phyloP scores from a whole-genome alignment of 148 eudicot genomes.

The Limonium bicolor region DNA sequence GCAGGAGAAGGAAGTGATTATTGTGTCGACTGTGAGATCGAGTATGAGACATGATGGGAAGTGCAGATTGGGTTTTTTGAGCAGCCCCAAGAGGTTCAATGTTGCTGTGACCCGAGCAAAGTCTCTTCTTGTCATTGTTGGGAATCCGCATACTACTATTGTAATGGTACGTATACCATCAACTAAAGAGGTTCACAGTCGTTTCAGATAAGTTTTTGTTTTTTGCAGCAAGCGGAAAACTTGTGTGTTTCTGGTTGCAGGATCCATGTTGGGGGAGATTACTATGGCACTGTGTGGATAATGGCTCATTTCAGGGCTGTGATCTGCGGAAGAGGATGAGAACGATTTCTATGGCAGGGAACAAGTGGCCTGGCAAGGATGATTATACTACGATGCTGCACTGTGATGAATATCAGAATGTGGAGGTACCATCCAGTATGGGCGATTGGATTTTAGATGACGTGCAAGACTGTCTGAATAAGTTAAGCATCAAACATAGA shows the following conservation, averaged over 20 bases:
- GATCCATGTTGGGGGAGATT: conserved; percentile 64
- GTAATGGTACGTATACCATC: too few relatives aligned
- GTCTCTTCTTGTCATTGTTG: conserved; percentile 68
- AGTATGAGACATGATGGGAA: conserved; percentile 59
- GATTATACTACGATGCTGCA: too few relatives aligned
- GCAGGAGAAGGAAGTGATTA: conserved; percentile 70
- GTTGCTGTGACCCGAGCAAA: conserved; percentile 89
- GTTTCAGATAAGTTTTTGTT: neutral
- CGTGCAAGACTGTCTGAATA: too few relatives aligned
- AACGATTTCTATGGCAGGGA: too few relatives aligned
- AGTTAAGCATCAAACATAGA: too few relatives aligned
- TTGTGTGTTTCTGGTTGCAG: conserved; percentile 25
- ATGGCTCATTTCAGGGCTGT: conserved; percentile 65
- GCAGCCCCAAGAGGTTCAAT: conserved; percentile 86
- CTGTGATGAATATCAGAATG: too few relatives aligned
- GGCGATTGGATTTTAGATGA: too few relatives aligned
- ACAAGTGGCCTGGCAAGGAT: too few relatives aligned
- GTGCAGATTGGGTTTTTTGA: conserved; percentile 71
- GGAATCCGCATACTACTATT: conserved; percentile 92
- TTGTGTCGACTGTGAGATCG: conserved; percentile 82
- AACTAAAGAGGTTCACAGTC: conserved; percentile 1
- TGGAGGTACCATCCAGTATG: too few relatives aligned
- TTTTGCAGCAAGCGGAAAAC: too few relatives aligned
- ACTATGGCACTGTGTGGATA: conserved; percentile 69
- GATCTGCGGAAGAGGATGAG: conserved; percentile 61